These are phyloP conservation scores for Lablab purpureus DNA, from an alignment of 306 rosid genomes.

Conservation along the genomic window DNA sequence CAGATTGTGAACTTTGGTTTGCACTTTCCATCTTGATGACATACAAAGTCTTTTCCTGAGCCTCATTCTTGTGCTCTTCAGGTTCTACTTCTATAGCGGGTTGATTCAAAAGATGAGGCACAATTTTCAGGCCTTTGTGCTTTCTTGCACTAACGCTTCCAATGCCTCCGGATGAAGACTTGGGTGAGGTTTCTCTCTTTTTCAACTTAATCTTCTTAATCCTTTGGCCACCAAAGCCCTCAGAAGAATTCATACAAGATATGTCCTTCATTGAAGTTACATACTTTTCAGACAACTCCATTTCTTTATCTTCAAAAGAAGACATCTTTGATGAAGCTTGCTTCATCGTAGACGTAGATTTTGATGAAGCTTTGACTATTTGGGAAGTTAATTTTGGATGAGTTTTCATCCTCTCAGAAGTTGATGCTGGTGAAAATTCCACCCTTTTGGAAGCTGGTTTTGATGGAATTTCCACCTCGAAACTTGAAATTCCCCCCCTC, in stretches of 20 bases:
- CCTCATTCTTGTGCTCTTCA: slow-evolving; percentile 44
- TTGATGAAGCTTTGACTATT: slow-evolving; percentile 23
- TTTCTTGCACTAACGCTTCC: slow-evolving; percentile 53
- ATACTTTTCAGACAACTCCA: slow-evolving; percentile 49
- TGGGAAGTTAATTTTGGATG: slow-evolving; percentile 7
- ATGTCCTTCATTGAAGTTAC: slow-evolving; percentile 43
- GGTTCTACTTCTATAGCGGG: slow-evolving; percentile 29
- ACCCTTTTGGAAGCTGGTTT: slow-evolving; percentile 28
- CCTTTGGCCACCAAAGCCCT: slow-evolving; percentile 40
- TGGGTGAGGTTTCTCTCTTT: slow-evolving; percentile 55
- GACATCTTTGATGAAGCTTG: slow-evolving; percentile 48
- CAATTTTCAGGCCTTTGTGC: slow-evolving; percentile 53
- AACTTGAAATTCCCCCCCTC: slow-evolving; percentile 42
- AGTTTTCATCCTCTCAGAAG: slow-evolving; percentile 11
- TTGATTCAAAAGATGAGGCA: slow-evolving; percentile 35
- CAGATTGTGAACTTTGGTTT: slow-evolving; percentile 51
- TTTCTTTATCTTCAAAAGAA: slow-evolving; percentile 49
- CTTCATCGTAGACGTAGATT: slow-evolving; percentile 36
- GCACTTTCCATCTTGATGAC: slow-evolving; percentile 66
- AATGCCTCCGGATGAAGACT: slow-evolving; percentile 44
- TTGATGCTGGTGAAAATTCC: background rate
- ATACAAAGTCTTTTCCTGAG: slow-evolving; percentile 75
- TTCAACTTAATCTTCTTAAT: slow-evolving; percentile 49
- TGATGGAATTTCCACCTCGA: slow-evolving; percentile 41
- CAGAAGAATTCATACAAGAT: slow-evolving; percentile 42